Evolutionary conservation across 139 green algal genomes (phyloP).

Genomic region (Mychonastes homosphaera): DNA sequence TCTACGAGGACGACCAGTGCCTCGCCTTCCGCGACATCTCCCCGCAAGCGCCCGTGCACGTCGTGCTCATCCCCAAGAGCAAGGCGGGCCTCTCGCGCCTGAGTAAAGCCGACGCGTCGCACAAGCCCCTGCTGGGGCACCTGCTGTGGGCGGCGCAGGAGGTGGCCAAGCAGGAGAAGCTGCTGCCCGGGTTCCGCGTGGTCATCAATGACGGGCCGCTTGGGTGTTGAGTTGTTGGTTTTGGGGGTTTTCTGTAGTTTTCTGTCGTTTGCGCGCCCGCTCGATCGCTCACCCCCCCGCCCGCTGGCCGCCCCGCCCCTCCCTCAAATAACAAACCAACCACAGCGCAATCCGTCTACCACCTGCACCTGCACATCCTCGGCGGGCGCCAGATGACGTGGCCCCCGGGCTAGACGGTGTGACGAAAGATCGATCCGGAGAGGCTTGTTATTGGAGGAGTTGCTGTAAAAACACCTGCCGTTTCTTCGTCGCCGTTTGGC

Average conservation of each 20-base stretch:
- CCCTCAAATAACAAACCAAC: too few relatives aligned
- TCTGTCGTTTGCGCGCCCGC: neutral
- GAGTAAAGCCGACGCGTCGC: conserved; percentile 54
- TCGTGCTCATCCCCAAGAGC: conserved; percentile 87
- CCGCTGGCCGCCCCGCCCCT: too few relatives aligned
- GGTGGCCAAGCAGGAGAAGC: conserved; percentile 68
- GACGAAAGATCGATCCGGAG: too few relatives aligned
- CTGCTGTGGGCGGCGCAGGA: conserved; percentile 65
- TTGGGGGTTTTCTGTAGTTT: neutral
- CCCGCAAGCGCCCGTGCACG: conserved; percentile 79
- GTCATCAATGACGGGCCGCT: conserved; percentile 82
- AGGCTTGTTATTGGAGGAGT: too few relatives aligned
- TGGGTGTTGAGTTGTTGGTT: too few relatives aligned
- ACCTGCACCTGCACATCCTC: conserved; percentile 80
- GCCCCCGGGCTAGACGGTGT: conserved; percentile 52
- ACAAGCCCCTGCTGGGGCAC: conserved; percentile 81
- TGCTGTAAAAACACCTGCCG: too few relatives aligned
- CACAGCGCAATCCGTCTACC: conserved; percentile 81
- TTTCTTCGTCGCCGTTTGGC: too few relatives aligned
- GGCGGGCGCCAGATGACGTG: conserved; percentile 69
- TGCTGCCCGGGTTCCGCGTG: conserved; percentile 78
- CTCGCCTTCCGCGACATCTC: conserved; percentile 90
- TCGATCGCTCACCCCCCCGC: too few relatives aligned
- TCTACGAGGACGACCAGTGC: conserved; percentile 91
- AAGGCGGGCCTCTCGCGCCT: conserved; percentile 61